Conservation (phyloP, 2,329 filamentous ascomycete genomes). For the Pseudocercospora vitis region DNA sequence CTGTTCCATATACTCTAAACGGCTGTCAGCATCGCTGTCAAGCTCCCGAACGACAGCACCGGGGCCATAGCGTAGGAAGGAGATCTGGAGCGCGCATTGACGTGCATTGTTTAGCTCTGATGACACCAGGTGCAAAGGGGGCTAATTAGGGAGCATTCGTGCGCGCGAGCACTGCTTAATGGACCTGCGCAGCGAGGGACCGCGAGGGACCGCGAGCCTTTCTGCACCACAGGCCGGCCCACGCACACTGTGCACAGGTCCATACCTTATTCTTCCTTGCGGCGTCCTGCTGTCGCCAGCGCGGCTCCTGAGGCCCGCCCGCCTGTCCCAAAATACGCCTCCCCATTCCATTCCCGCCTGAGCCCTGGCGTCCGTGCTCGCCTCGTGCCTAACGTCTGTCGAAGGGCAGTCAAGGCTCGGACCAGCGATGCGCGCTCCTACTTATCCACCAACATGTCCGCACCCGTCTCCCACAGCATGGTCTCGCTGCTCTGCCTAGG, state of each 20-base stretch:
- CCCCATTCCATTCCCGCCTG: slow-evolving; percentile 16
- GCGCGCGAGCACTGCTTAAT: background rate
- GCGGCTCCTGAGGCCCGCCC: slow-evolving; percentile 21
- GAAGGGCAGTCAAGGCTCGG: slow-evolving; percentile 22
- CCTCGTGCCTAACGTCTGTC: slow-evolving; percentile 27
- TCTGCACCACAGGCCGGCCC: background rate
- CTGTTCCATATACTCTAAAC: background rate
- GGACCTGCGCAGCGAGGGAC: background rate
- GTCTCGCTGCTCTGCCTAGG: slow-evolving; percentile 24
- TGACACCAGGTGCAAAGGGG: slow-evolving; percentile 7
- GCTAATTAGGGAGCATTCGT: slow-evolving; percentile 15
- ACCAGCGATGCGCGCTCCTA: slow-evolving; percentile 28
- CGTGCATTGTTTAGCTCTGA: slow-evolving; percentile 2
- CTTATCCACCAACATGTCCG: slow-evolving; percentile 37
- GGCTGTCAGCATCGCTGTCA: slow-evolving; percentile 8
- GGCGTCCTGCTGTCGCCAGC: slow-evolving; percentile 21
- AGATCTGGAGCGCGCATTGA: slow-evolving; percentile 1
- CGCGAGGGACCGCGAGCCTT: no score
- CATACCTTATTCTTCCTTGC: slow-evolving; percentile 24
- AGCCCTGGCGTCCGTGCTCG: slow-evolving; percentile 28
- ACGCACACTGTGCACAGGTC: slow-evolving; percentile 19
- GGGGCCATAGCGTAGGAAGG: background rate
- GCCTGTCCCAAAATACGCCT: slow-evolving; percentile 33
- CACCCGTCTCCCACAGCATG: slow-evolving; percentile 28
- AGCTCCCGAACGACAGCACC: slow-evolving; percentile 3